Base-by-base conservation (phyloP, 768 basidiomycete genomes). In the Pleurotus citrinopileatus region DNA sequence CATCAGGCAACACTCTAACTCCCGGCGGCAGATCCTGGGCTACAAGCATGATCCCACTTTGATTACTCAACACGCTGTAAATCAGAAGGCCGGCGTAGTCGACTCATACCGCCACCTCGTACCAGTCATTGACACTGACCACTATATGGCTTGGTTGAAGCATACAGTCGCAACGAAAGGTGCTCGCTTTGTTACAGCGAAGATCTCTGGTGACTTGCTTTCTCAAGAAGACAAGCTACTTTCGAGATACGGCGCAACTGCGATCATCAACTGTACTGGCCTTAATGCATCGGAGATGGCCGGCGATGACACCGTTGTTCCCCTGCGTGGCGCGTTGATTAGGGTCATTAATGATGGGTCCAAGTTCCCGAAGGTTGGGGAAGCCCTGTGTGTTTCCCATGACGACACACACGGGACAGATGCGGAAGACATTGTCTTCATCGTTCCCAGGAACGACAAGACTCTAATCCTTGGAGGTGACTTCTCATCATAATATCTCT, bases 111-210 rank as follows among this genome's bases (percentile, higher is more conserved):
- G 69, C 56, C 62, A 66, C 40, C 55, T 66, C 17, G 64, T 68
- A 3, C 71, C 70, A 17, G 63, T 70, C 50, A 65, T 73, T 47
- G 71, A 73, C 56, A 72, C 71, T 23, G 71, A 73, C 60, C 58
- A 54, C 32, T 66, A 65, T 56, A 72, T 72, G 69, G 55, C 57
- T 40, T 71, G 70, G 68, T 55, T 72, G 23, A 63, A 59, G 12
- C 40, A 53, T 32, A 55, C 67, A 3, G 55, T 66, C 10, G 53
- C 53, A n/a, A 56, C 58, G 37, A 71, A 71, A 55, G 69, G 67
- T 27, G 67, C 60, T 1, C 59, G 57, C 29, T 57, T 67, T 27
- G 57, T 67, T 34, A 71, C 70, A 1, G 59, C 60, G 26, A 63
- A 59, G 28, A 59, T 73, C 54, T 55, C 60, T 1, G 71, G 70